Evolutionary conservation across 768 basidiomycete genomes (phyloP).

Genomic region (Mycena amicta): DNA sequence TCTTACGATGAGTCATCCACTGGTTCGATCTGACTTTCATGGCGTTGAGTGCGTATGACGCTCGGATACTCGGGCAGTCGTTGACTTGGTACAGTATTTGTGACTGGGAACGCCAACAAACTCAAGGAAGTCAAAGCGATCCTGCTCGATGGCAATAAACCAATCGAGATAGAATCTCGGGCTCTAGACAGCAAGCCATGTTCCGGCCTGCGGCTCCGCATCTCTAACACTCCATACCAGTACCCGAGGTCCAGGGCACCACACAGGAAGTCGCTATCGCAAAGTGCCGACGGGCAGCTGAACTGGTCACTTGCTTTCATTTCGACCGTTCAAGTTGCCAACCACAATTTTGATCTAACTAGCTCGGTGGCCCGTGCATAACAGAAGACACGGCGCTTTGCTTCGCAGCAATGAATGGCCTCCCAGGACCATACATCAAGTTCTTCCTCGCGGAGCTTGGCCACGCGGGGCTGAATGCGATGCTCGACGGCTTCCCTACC

Average conservation of each 20-base stretch:
- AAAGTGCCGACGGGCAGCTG: slow-evolving; percentile 85
- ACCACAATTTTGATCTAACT: slow-evolving; percentile 1
- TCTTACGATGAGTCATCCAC: no score
- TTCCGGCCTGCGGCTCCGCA: background rate
- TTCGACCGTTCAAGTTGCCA: background rate
- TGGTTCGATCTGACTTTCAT: no score
- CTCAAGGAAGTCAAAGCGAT: slow-evolving; percentile 87
- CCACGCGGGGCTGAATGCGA: slow-evolving; percentile 85
- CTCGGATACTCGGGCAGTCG: no score
- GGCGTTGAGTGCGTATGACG: no score
- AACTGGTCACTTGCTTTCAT: slow-evolving; percentile 53
- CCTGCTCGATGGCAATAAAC: slow-evolving; percentile 60
- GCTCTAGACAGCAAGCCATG: slow-evolving; percentile 75
- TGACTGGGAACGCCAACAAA: slow-evolving; percentile 94
- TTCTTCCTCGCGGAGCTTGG: slow-evolving; percentile 83
- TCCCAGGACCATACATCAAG: slow-evolving; percentile 98
- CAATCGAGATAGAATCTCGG: slow-evolving; percentile 76
- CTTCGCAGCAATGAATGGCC: slow-evolving; percentile 84
- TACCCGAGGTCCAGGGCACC: slow-evolving; percentile 92
- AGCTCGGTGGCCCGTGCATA: slow-evolving; percentile 54
- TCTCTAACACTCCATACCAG: slow-evolving; percentile 41
- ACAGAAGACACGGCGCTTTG: slow-evolving; percentile 96
- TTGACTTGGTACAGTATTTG: slow-evolving; percentile 87
- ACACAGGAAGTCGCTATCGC: slow-evolving; percentile 87
- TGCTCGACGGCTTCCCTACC: slow-evolving; percentile 76